Percentiles rank a stretch among this genome's conserved stretches.
phyloP scores from a whole-genome alignment of 2,329 filamentous ascomycete species.

The Aspergillus piperis region DNA sequence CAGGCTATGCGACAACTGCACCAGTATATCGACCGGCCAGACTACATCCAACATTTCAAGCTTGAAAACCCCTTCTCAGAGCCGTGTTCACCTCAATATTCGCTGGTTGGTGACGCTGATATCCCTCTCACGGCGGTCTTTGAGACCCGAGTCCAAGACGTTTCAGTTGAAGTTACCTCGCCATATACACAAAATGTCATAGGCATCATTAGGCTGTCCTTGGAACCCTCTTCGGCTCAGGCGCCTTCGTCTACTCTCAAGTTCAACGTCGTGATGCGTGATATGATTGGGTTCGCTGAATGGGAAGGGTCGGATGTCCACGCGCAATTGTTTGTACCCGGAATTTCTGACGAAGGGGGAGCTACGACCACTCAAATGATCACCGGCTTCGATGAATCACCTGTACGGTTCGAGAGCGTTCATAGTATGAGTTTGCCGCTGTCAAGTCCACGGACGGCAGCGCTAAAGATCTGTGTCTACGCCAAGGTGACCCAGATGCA shows the following conservation, averaged over 20 bases:
- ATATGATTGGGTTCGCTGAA: constrained; percentile 91
- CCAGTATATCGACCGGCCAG: constrained; percentile 92
- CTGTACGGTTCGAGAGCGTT: constrained; percentile 93
- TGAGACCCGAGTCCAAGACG: constrained; percentile 91
- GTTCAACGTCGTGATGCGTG: constrained; percentile 98
- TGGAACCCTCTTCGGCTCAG: constrained; percentile 91
- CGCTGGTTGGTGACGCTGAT: constrained; percentile 87
- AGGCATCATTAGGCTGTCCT: constrained; percentile 83
- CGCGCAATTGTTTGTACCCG: constrained; percentile 93
- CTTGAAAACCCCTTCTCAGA: constrained; percentile 93
- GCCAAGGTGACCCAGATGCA: constrained; percentile 91
- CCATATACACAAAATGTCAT: constrained; percentile 89
- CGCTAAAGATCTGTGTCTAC: constrained; percentile 84
- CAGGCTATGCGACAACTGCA: constrained; percentile 95
- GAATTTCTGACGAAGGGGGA: constrained; percentile 83
- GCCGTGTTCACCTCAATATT: constrained; percentile 86
- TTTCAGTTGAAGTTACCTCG: constrained; percentile 84
- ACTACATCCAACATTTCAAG: constrained; percentile 90
- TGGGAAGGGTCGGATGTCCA: constrained; percentile 94
- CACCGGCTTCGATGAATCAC: constrained; percentile 86
- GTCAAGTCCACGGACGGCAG: constrained; percentile 71
- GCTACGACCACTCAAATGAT: constrained; percentile 96
- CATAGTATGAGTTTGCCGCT: constrained; percentile 96
- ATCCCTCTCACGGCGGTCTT: constrained; percentile 92
- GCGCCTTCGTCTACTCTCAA: constrained; percentile 91